phyloP scores from a whole-genome alignment of 148 eudicot genomes.

The Rhododendron ferrugineum region DNA sequence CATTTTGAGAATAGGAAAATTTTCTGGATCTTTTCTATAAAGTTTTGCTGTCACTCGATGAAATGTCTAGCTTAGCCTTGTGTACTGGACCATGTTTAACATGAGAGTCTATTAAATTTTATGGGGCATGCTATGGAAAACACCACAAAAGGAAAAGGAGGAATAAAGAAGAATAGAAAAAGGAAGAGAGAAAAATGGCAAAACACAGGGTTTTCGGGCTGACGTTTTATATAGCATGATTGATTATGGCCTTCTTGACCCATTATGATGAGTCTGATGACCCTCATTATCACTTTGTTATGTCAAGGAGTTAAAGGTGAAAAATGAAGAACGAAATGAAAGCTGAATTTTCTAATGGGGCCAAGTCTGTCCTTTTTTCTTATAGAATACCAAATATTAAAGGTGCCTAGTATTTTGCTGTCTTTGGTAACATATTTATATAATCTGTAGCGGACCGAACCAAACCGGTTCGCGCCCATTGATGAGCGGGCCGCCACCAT shows the following conservation, averaged over 20 bases:
- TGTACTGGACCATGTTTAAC: neutral
- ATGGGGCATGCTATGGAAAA: neutral
- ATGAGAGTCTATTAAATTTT: neutral
- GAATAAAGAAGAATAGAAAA: neutral
- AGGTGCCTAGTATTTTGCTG: neutral
- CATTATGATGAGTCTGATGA: neutral
- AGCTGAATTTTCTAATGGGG: neutral
- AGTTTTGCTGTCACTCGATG: neutral
- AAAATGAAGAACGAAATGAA: neutral
- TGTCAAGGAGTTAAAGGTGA: neutral
- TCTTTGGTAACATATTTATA: neutral
- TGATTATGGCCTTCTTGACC: neutral
- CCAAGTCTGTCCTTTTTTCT: neutral
- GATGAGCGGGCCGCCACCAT: no score
- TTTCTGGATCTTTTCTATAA: no score
- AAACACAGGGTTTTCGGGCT: neutral
- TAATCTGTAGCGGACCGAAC: no score
- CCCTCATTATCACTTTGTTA: neutral
- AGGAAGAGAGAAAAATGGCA: neutral
- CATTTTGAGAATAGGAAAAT: no score
- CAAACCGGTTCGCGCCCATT: no score
- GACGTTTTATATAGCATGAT: neutral
- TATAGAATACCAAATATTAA: neutral
- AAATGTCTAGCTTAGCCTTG: neutral
- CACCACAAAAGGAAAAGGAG: neutral